Base-by-base conservation (phyloP, 176 grass and related monocot genomes). In the Typha latifolia region DNA sequence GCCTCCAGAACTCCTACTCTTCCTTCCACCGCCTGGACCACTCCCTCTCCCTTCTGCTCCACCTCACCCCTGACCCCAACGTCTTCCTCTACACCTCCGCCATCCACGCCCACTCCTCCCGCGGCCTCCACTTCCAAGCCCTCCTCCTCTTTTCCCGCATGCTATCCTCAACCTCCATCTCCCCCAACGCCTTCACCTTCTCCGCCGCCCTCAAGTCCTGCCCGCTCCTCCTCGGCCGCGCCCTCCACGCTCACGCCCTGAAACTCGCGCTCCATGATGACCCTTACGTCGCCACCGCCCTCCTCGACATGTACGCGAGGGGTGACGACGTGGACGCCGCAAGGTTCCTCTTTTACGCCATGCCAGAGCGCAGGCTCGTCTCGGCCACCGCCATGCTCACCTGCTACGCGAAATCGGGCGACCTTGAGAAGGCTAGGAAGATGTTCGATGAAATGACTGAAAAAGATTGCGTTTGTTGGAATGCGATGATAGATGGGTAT, bases 401-500 rank as follows among this genome's bases (percentile, higher is more conserved):
- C 22, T 86, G 88, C 81, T 96, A 91, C 73, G 78, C 80, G 3
- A 89, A 84, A 74, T 75, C 77, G 68, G 93, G 93, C 0, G 72
- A 72, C 20, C 67, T 96, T 10, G 69, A 76, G 11, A 65, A 84
- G 48, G 88, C 92, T 10, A 82, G 85, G 49, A 49, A 62, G 1
- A 66, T 96, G 78, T 89, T 96, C 68, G 93, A 96, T 61, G 69
- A 43, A 16, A 70, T 74, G 78, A 62, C 72, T 27, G 16, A 27
- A 2, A 88, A 62, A 79, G 93, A 96, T 71, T 84, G 66, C 64
- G 69, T 96, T 48, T 96, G 93, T 32, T 96, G 93, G 93, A 96
- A 91, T 66, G 85, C 88, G 1, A 96, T 96, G 85, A 91, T 96
- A 50, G 93, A 96, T 64, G 93, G 93, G 14, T 96, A 96, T 74